Evolutionary conservation across 257 asterid species (phyloP).

Genomic region (Sherardia arvensis): DNA sequence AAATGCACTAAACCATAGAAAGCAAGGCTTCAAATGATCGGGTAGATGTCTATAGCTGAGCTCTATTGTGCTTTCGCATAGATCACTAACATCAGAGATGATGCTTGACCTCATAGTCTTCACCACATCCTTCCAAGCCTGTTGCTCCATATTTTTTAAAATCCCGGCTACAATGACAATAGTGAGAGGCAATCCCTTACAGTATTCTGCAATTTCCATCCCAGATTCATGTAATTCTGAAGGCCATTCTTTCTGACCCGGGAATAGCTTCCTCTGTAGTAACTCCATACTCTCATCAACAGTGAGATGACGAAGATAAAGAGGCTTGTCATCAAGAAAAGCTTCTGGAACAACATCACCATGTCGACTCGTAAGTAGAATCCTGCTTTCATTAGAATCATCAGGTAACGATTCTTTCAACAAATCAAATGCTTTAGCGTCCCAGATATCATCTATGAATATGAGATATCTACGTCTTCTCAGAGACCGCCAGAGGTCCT

Average conservation of each 20-base stretch:
- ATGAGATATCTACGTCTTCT: background rate
- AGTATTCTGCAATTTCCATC: background rate
- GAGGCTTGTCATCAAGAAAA: background rate
- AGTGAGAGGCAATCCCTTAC: background rate
- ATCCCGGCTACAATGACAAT: background rate
- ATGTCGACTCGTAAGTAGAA: background rate
- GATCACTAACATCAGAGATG: background rate
- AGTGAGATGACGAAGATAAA: background rate
- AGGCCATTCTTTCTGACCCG: background rate
- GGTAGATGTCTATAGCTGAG: too few relatives aligned
- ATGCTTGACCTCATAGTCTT: background rate
- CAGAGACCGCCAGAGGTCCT: background rate
- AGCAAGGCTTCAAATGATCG: too few relatives aligned
- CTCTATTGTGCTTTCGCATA: too few relatives aligned
- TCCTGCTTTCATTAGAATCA: background rate
- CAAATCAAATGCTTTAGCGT: background rate
- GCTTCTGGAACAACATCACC: background rate
- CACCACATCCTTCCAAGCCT: background rate
- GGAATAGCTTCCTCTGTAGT: background rate
- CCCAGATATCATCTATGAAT: slow-evolving; percentile 9
- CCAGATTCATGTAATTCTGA: background rate
- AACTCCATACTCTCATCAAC: background rate
- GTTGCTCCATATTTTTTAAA: background rate
- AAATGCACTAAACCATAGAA: too few relatives aligned
- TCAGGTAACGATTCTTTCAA: background rate